Conservation (phyloP, 441 rosid species). For the Pelargonium fulgidum region DNA sequence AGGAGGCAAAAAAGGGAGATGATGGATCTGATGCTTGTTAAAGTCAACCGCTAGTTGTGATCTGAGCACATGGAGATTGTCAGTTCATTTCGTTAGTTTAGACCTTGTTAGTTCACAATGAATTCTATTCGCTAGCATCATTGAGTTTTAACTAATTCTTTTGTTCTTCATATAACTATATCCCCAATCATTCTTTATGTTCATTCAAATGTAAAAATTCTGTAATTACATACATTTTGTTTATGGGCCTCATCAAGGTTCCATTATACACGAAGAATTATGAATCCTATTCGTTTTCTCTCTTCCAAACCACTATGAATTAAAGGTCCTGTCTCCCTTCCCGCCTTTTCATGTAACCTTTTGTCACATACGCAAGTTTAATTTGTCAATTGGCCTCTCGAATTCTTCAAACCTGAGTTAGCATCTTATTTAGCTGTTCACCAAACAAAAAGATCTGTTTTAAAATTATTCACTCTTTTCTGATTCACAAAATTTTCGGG, state of each 20-base stretch:
- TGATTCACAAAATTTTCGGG: slow-evolving; percentile 17
- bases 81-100: slow-evolving; percentile 31
- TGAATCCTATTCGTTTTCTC: slow-evolving; percentile 19
- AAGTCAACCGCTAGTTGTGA: slow-evolving; percentile 32
- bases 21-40: slow-evolving; percentile 33
- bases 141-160: slow-evolving; percentile 26
- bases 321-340: slow-evolving; percentile 28
- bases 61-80: slow-evolving; percentile 33
- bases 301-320: slow-evolving; percentile 12
- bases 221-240: slow-evolving; percentile 19
- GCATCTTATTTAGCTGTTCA: slow-evolving; percentile 17
- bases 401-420: slow-evolving; percentile 27
- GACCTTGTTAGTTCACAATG: slow-evolving; percentile 25
- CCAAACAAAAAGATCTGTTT: not conserved
- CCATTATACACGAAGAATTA: slow-evolving; percentile 22
- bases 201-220: slow-evolving; percentile 31
- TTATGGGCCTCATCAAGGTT: slow-evolving; percentile 21
- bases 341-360: slow-evolving; percentile 22
- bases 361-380: slow-evolving; percentile 33
- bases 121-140: slow-evolving; percentile 31
- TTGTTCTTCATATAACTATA: slow-evolving; percentile 27
- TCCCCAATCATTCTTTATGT: slow-evolving; percentile 31
- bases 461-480: not conserved
- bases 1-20: slow-evolving; percentile 25
- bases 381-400: slow-evolving; percentile 48